phyloP scores from a whole-genome alignment of 345 rosid species.

The Brassica carinata region DNA sequence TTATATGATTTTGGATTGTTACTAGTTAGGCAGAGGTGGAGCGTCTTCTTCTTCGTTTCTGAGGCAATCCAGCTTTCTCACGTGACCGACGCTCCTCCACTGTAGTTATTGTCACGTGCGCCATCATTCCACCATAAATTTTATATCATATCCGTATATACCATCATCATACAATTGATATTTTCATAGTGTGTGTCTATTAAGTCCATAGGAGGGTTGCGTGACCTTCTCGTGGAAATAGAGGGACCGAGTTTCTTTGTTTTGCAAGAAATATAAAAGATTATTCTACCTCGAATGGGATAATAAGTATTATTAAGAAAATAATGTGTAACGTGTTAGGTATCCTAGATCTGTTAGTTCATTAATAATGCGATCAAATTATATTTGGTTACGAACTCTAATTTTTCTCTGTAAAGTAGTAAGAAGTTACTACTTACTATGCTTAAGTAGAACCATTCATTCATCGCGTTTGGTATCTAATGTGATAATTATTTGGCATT shows the following conservation, averaged over 20 bases:
- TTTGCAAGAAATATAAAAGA: constrained; percentile 25
- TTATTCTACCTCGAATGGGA: constrained; percentile 38
- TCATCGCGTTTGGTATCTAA: background rate
- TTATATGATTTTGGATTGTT: constrained; percentile 23
- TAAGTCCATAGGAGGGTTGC: constrained; percentile 7
- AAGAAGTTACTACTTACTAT: background rate
- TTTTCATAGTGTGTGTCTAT: constrained; percentile 5
- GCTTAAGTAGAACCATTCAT: background rate
- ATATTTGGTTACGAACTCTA: constrained; percentile 27
- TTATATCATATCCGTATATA: constrained; percentile 27
- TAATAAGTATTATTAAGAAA: constrained; percentile 4
- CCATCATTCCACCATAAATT: constrained; percentile 53
- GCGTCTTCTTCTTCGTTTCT: constrained; percentile 43
- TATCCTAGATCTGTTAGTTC: constrained; percentile 27
- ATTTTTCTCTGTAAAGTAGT: background rate
- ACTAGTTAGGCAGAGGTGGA: constrained; percentile 41
- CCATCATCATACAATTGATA: no score
- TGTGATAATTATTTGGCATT: background rate
- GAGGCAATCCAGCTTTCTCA: constrained; percentile 60
- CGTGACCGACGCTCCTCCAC: constrained; percentile 79
- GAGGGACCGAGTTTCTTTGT: constrained; percentile 37
- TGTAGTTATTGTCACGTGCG: constrained; percentile 63
- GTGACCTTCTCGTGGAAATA: constrained; percentile 28
- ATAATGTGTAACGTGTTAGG: constrained; percentile 38
- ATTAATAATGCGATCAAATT: constrained; percentile 12